Conservation (phyloP, 495 filamentous ascomycete genomes). For the Cladorrhinum samala region DNA sequence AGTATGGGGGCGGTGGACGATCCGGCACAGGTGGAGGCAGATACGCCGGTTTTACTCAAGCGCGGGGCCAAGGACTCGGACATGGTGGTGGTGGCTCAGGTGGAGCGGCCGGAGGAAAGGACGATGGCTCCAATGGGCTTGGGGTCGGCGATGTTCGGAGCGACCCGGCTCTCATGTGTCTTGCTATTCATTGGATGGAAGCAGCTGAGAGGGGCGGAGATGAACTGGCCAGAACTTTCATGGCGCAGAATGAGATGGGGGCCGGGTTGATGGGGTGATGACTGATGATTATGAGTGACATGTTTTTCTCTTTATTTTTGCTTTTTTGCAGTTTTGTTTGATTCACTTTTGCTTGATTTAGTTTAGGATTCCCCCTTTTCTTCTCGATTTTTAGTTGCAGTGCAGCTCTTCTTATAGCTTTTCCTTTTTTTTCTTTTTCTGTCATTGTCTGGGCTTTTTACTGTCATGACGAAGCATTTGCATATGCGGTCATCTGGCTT, state of each 20-base stretch:
- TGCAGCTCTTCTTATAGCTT: conserved; percentile 3
- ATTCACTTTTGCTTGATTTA: too few relatives aligned
- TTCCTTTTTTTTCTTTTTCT: not conserved
- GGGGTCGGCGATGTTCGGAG: conserved; percentile 49
- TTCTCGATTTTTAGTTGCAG: conserved; percentile 10
- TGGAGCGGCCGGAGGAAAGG: conserved; percentile 19
- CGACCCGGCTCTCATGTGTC: conserved; percentile 88
- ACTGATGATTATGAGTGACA: not conserved
- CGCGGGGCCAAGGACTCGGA: conserved; percentile 11
- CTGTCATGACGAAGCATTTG: not conserved
- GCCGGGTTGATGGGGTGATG: conserved; percentile 20
- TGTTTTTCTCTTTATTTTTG: conserved; percentile 2
- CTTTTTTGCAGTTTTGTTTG: not conserved
- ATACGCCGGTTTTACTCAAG: conserved; percentile 15
- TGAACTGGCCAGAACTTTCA: conserved; percentile 75
- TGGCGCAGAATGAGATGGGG: conserved; percentile 56
- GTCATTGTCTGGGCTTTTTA: too few relatives aligned
- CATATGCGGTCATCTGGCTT: not conserved
- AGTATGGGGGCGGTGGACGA: conserved; percentile 46
- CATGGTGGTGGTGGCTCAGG: conserved; percentile 12
- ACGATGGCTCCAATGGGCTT: not conserved
- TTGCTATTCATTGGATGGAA: conserved; percentile 99
- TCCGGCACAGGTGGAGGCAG: conserved; percentile 16
- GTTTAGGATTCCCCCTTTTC: not conserved
- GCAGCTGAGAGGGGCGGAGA: conserved; percentile 81